phyloP scores from a whole-genome alignment of 2,329 filamentous ascomycete genomes.

The Dactylellina drechsleri region DNA sequence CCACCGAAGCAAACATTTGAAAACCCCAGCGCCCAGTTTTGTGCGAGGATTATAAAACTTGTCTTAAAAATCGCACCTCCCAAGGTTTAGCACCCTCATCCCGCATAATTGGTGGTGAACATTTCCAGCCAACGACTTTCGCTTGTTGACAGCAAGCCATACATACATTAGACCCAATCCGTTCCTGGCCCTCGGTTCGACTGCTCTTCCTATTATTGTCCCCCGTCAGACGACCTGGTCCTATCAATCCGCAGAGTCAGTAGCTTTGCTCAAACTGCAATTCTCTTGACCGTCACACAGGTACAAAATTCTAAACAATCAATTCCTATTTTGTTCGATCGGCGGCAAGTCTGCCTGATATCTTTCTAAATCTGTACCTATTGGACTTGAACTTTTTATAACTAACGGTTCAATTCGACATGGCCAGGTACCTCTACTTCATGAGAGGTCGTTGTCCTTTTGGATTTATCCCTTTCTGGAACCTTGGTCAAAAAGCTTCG shows the following conservation, averaged over 20 bases:
- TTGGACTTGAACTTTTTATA: constrained; percentile 16
- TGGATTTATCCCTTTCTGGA: constrained; percentile 17
- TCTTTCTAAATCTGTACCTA: constrained; percentile 32
- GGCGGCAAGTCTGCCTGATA: constrained; percentile 50
- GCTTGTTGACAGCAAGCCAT: constrained; percentile 55
- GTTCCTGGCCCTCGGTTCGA: constrained; percentile 49
- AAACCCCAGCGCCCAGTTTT: constrained; percentile 36
- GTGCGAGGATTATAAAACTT: constrained; percentile 43
- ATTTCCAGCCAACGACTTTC: constrained; percentile 48
- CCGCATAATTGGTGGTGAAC: constrained; percentile 43
- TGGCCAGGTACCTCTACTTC: constrained; percentile 48
- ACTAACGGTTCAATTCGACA: constrained; percentile 34
- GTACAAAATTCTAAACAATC: constrained; percentile 26
- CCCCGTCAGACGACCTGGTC: constrained; percentile 53
- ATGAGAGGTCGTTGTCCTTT: constrained; percentile 21
- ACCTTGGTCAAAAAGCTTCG: constrained; percentile 31
- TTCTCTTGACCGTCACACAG: constrained; percentile 47
- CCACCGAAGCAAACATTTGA: constrained; percentile 40
- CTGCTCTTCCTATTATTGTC: constrained; percentile 54
- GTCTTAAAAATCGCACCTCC: constrained; percentile 53
- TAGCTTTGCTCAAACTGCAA: constrained; percentile 27
- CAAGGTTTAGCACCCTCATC: constrained; percentile 52
- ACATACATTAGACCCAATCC: constrained; percentile 50
- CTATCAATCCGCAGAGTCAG: constrained; percentile 38
- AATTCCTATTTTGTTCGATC: constrained; percentile 42